Evolutionary conservation across 768 basidiomycete genomes (phyloP), one percentile per base, ranked within the genome.

Genomic region (Calocybe gangraenosa): DNA sequence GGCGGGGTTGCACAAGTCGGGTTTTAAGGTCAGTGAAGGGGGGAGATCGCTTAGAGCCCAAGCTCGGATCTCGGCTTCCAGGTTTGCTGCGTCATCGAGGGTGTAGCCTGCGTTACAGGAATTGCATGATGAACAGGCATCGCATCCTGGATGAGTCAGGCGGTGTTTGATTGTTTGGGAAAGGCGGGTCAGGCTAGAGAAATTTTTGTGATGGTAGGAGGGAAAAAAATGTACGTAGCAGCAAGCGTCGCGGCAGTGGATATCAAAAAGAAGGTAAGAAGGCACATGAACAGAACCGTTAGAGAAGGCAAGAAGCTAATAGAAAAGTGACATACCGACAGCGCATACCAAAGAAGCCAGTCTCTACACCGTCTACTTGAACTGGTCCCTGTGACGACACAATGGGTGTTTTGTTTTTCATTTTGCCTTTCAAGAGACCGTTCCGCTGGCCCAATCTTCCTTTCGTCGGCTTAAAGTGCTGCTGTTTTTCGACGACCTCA

Each of bases 111-210:
- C 68, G 40, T 66, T 67, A 36, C 66, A 70, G 11, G 25, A 6
- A 11, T 28, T 28, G 11, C 25, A 28, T 5, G 25, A 11, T 32
- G 30, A 41, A 40, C 52, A 54, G 45, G 46, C 51, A 3, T 52
- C 50, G 21, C 55, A 57, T 6, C 44, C 60, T 41, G 68, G 57
- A 60, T 67, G 54, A 56, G 66, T 36, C 19, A 75, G 68, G 19
- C 77, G 76, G 50, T 69, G 69, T 62, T 79, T 80, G 40, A 86
- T 66, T 23, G 64, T 73, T 59, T 82, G 82, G n/a, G 81, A 71
- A 3, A 88, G 66, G 52, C 76, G 76, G 3, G 81, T 76, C 14
- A 86, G 72, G 21, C 83, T 87, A 38, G 30, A 20, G 11, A 34
- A 30, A 17, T 34, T 39, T 30, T 51, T 42, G 51, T 38, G 40